Base-by-base conservation (phyloP, 2,329 filamentous ascomycete species). In the Sporothrix humicola region DNA sequence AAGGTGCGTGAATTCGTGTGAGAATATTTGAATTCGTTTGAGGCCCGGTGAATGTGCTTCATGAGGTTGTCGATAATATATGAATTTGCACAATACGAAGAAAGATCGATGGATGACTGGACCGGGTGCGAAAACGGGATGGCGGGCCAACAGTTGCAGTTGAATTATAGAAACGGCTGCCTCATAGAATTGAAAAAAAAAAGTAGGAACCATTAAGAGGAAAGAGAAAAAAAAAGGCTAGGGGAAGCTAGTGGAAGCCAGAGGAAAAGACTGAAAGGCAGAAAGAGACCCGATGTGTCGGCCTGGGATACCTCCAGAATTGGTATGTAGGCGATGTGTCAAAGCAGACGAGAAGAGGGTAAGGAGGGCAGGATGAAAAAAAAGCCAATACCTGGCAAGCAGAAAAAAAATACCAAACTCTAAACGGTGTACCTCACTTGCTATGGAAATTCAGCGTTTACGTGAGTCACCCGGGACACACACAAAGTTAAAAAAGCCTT, bases 391-490 rank as follows among this genome's bases (percentile, higher is more conserved):
- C 2, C 4, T 13, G 3, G 17, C 3, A 26, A 65, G 46, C 3
- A 46, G n/a, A 46, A 48, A 48, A 10, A 10, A 48, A 20, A 26
- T 10, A 26, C 23, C 7, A 48, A 15, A 42, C 6, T 17, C 10
- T n/a, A 50, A 37, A 37, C 31, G 31, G 23, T 52, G 15, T 68
- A 52, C 65, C 26, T 68, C n/a, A 9, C 23, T 52, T 50, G 26
- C 23, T 17, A 46, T 52, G 23, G 23, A 52, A 52, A 20, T 52
- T 37, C 23, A 50, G 10, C 8, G 65, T 37, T 20, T 68, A 6
- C 46, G n/a, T 52, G 65, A 68, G 65, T 68, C 65, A 68, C 65
- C 17, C 46, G 65, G 65, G 12, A 69, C 61, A 20, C 13, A 48
- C 61, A 46, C n/a, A 66, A 17, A 48, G 10, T 20, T 2, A 59